Conservation (phyloP, 2,329 filamentous ascomycete genomes). For the Fusarium pseudonygamai region DNA sequence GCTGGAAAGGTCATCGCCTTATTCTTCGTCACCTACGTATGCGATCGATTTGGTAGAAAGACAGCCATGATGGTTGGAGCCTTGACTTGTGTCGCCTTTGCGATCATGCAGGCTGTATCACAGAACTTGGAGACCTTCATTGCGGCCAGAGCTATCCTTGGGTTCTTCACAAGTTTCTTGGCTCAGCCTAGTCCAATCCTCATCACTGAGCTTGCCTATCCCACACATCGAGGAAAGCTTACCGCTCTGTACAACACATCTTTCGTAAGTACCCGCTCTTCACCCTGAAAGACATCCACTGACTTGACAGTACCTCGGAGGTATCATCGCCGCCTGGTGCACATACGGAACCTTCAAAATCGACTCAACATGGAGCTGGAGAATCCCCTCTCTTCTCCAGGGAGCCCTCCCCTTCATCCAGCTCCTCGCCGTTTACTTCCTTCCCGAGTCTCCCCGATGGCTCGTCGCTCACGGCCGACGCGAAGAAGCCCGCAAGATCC, state of each 20-base stretch:
- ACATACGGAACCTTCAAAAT: slow-evolving; percentile 43
- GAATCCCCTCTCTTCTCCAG: slow-evolving; percentile 43
- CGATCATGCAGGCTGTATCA: slow-evolving; percentile 47
- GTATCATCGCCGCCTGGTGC: slow-evolving; percentile 44
- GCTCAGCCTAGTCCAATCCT: slow-evolving; percentile 47
- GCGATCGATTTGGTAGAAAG: slow-evolving; percentile 54
- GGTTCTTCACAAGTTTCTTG: slow-evolving; percentile 45
- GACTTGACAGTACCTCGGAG: slow-evolving; percentile 39
- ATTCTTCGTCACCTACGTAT: slow-evolving; percentile 49
- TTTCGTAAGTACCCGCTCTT: slow-evolving; percentile 29
- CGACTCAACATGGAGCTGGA: slow-evolving; percentile 39
- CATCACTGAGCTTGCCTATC: slow-evolving; percentile 48
- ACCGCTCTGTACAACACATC: slow-evolving; percentile 49
- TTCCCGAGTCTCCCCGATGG: slow-evolving; percentile 44
- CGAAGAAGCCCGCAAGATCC: slow-evolving; percentile 50
- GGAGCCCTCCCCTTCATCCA: slow-evolving; percentile 37
- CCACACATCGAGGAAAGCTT: slow-evolving; percentile 46
- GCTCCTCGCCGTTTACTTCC: slow-evolving; percentile 36
- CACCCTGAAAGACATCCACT: not conserved
- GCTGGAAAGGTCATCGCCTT: slow-evolving; percentile 52
- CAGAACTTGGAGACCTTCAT: slow-evolving; percentile 44
- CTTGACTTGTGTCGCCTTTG: slow-evolving; percentile 43
- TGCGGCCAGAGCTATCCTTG: slow-evolving; percentile 45
- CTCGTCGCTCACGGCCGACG: slow-evolving; percentile 47
- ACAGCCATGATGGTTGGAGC: slow-evolving; percentile 49